These are phyloP conservation scores for Trichoderma atrobrunneum DNA, from an alignment of 2,329 filamentous ascomycete species.

Conservation along the genomic window DNA sequence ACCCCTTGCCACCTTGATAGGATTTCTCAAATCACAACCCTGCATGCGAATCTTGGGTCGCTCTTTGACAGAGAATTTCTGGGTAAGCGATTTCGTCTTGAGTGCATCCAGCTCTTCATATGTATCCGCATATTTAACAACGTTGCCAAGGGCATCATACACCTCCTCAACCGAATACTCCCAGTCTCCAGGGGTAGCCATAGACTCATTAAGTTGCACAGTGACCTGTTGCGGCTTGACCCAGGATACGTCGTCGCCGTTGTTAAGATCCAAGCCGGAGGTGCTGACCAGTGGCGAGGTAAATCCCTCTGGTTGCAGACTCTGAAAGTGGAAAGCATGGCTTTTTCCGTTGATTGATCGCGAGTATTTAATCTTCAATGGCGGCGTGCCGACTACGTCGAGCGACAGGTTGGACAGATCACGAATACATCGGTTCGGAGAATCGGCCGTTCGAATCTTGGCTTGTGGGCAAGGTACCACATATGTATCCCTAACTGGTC, in stretches of 20 bases:
- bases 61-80: constrained; percentile 82
- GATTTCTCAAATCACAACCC: constrained; percentile 75
- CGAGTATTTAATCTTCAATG: constrained; percentile 89
- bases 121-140: constrained; percentile 67
- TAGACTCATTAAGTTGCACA: constrained; percentile 86
- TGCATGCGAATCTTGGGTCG: constrained; percentile 70
- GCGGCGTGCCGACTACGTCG: constrained; percentile 83
- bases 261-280: constrained; percentile 58
- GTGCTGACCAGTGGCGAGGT: constrained; percentile 69
- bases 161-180: constrained; percentile 90
- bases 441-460: constrained; percentile 61
- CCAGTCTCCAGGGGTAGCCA: constrained; percentile 77
- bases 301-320: constrained; percentile 85
- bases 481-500: constrained; percentile 70
- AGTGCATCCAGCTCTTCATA: constrained; percentile 68
- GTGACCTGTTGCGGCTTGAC: constrained; percentile 70
- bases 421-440: constrained; percentile 71
- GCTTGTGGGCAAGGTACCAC: constrained; percentile 85
- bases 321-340: constrained; percentile 85
- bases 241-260: constrained; percentile 73
- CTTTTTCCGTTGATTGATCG: constrained; percentile 81
- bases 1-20: constrained; percentile 80
- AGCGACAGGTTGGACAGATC: constrained; percentile 84
- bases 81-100: constrained; percentile 63
- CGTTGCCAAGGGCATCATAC: constrained; percentile 84